These are phyloP conservation scores for Houttuynia cordata DNA, from an alignment of 164 flowering plant genomes.

Conservation along the genomic window DNA sequence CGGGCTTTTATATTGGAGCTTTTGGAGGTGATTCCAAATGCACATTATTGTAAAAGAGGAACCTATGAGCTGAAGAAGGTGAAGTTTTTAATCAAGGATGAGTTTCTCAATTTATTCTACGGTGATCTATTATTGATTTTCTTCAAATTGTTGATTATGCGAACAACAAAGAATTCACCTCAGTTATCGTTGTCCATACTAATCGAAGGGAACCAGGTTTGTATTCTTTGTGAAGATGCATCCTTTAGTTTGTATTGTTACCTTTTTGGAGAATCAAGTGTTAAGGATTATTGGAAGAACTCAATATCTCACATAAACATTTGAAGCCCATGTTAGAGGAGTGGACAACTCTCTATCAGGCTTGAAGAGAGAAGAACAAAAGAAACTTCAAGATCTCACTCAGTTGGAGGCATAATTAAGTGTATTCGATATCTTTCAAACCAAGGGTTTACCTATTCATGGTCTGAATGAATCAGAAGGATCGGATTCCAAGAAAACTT, in stretches of 20 bases:
- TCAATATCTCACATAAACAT: too few species aligned
- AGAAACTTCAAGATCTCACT: too few species aligned
- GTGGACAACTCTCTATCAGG: too few species aligned
- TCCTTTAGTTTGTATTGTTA: background rate
- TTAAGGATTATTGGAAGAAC: too few species aligned
- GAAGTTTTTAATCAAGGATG: background rate
- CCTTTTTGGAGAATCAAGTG: too few species aligned
- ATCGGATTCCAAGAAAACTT: too few species aligned
- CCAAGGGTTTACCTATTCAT: too few species aligned
- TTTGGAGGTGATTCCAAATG: conserved; percentile 78
- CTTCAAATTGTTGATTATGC: conserved; percentile 84
- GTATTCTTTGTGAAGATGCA: conserved; percentile 2
- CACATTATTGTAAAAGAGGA: conserved; percentile 79
- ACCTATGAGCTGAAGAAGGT: conserved; percentile 96
- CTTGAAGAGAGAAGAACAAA: too few species aligned
- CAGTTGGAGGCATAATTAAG: too few species aligned
- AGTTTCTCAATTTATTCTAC: background rate
- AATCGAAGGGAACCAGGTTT: conserved; percentile 88
- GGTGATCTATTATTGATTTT: background rate
- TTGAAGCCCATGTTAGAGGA: too few species aligned
- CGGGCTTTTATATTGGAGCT: conserved; percentile 78
- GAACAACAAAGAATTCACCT: conserved; percentile 64
- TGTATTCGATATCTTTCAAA: too few species aligned
- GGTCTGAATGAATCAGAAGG: too few species aligned
- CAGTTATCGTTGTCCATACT: conserved; percentile 80